Conservation (phyloP, 805 yeast genomes). For the Blastobotrys chiropterorum region DNA sequence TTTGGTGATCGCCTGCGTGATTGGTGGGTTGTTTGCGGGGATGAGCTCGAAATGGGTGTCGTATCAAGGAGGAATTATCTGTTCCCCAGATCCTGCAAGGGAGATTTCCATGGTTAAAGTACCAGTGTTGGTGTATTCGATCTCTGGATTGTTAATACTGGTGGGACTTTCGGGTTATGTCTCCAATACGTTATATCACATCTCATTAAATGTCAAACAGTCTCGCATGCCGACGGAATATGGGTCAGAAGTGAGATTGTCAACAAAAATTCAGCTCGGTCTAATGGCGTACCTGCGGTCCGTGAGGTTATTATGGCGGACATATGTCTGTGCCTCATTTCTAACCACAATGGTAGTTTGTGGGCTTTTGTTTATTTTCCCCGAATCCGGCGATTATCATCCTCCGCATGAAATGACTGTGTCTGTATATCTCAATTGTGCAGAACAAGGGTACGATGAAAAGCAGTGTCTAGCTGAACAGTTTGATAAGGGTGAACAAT, state of each 20-base stretch:
- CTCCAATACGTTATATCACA: background rate
- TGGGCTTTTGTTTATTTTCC: background rate
- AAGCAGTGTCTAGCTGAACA: background rate
- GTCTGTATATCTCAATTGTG: background rate
- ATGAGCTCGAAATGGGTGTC: background rate
- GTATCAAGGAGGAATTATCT: conserved; percentile 1
- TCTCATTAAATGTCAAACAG: background rate
- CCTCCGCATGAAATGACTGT: background rate
- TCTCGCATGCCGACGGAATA: background rate
- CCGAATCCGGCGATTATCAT: background rate
- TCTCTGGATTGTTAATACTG: background rate
- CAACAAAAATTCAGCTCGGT: background rate
- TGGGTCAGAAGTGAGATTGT: background rate
- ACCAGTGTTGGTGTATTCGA: background rate
- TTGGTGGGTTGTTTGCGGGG: conserved; percentile 4
- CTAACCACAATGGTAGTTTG: background rate
- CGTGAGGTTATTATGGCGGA: background rate
- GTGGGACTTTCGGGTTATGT: background rate
- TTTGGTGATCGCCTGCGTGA: background rate
- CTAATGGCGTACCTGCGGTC: background rate
- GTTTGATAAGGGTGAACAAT: background rate
- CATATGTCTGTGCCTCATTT: background rate
- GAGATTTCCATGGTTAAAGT: background rate
- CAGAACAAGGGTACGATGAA: background rate
- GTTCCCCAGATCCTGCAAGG: background rate